A percentile compares a stretch with the other conserved stretches of the same genome.
These are phyloP conservation scores for Microdochium nivale DNA, from an alignment of 2,329 filamentous ascomycete species.

Conservation along the genomic window DNA sequence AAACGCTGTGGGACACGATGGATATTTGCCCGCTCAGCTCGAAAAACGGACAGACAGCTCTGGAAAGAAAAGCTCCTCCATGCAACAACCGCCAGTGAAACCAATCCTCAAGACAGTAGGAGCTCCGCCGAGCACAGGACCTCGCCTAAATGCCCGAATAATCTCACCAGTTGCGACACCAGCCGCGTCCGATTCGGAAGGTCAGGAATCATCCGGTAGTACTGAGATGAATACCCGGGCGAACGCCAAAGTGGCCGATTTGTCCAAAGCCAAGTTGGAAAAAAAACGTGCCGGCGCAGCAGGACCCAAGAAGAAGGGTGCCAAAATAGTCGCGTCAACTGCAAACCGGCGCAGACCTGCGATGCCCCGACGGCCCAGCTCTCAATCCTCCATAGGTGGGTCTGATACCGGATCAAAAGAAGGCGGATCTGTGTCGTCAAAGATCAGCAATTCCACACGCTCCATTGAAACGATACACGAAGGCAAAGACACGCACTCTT, in stretches of 20 bases:
- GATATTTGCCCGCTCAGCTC: background rate
- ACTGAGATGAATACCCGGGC: slow-evolving; percentile 20
- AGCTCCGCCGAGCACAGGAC: slow-evolving; percentile 42
- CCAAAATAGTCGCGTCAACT: slow-evolving; percentile 34
- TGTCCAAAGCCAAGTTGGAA: slow-evolving; percentile 13
- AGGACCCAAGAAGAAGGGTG: slow-evolving; percentile 22
- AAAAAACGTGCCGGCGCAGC: slow-evolving; percentile 10
- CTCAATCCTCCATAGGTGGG: slow-evolving; percentile 30
- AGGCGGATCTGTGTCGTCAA: slow-evolving; percentile 13
- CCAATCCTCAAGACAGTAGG: slow-evolving; percentile 53
- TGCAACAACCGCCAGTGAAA: slow-evolving; percentile 37
- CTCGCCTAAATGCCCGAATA: slow-evolving; percentile 53
- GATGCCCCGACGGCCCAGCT: slow-evolving; percentile 36
- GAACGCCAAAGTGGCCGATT: slow-evolving; percentile 11
- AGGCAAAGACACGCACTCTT: slow-evolving; percentile 8
- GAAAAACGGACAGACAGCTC: slow-evolving; percentile 10
- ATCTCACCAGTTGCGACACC: slow-evolving; percentile 46
- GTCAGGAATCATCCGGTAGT: slow-evolving; percentile 30
- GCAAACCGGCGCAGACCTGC: slow-evolving; percentile 35
- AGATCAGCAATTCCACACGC: slow-evolving; percentile 10
- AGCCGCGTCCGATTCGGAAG: slow-evolving; percentile 36
- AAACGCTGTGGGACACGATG: background rate
- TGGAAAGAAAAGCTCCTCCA: background rate
- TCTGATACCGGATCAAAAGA: slow-evolving; percentile 25
- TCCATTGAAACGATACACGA: slow-evolving; percentile 7